Conservation (phyloP, 2,329 filamentous ascomycete species). For the Trichothecium roseum region DNA sequence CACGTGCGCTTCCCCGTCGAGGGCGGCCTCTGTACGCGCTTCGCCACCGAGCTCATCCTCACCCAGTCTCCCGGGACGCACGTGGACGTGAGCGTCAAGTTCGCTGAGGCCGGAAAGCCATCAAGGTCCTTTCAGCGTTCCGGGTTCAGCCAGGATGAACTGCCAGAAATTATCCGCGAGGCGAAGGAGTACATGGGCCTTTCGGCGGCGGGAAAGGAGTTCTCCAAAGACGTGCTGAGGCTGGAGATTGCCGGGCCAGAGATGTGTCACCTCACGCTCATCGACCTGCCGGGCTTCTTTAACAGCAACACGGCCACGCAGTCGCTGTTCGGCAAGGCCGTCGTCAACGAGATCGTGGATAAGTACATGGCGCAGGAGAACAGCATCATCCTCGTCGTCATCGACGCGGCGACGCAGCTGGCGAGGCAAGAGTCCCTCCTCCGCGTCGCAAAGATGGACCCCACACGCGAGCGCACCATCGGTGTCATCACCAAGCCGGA, state of each 20-base stretch:
- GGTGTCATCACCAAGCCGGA: conserved; percentile 50
- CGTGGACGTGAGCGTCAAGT: conserved; percentile 33
- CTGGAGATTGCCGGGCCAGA: conserved; percentile 34
- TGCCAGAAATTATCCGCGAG: conserved; percentile 37
- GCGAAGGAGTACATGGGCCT: conserved; percentile 42
- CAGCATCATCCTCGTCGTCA: conserved; percentile 49
- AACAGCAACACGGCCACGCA: conserved; percentile 20
- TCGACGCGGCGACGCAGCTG: conserved; percentile 37
- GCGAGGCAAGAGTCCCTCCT: conserved; percentile 41
- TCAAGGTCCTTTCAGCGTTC: conserved; percentile 19
- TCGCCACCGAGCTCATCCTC: conserved; percentile 50
- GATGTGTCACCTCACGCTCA: conserved; percentile 36
- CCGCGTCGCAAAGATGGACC: conserved; percentile 30
- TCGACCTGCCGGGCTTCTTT: conserved; percentile 42
- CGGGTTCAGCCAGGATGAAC: conserved; percentile 24
- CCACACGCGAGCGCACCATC: conserved; percentile 33
- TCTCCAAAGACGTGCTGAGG: conserved; percentile 34
- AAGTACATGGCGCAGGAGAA: conserved; percentile 45
- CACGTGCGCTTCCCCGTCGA: conserved; percentile 48
- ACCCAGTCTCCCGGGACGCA: conserved; percentile 23
- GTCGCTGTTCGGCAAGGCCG: conserved; percentile 15
- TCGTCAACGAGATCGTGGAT: conserved; percentile 27
- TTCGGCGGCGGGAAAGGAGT: conserved; percentile 14
- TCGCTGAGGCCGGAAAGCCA: conserved; percentile 12
- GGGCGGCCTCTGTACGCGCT: conserved; percentile 46